phyloP scores from a whole-genome alignment of 2,329 filamentous ascomycete species.

The Lachnellula cervina region DNA sequence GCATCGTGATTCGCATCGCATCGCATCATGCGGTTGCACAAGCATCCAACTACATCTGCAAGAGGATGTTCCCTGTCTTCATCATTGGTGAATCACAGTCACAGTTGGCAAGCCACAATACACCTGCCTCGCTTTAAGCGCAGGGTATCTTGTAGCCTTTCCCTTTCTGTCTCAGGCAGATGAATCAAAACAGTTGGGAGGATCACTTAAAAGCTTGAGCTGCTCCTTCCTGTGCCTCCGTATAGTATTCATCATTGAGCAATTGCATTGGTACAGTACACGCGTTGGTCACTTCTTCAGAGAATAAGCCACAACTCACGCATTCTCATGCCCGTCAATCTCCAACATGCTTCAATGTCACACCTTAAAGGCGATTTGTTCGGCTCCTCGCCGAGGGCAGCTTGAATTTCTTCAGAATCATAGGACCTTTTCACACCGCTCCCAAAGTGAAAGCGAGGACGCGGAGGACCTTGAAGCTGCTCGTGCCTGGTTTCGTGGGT shows the following conservation, averaged over 20 bases:
- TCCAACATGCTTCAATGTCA: conserved; percentile 6
- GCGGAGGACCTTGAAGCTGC: conserved; percentile 25
- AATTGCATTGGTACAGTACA: neutral
- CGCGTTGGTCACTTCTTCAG: neutral
- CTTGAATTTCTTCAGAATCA: conserved; percentile 5
- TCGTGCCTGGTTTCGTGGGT: conserved; percentile 27
- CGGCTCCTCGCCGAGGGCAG: conserved; percentile 3
- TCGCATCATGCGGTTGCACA: too few relatives aligned
- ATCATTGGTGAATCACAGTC: neutral
- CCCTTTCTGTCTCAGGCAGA: neutral
- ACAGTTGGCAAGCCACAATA: neutral
- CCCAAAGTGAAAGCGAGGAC: conserved; percentile 12
- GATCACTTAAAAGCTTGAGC: conserved; percentile 6
- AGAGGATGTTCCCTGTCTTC: too few relatives aligned
- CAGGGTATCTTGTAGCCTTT: neutral
- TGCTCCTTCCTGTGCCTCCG: neutral
- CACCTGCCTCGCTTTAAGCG: neutral
- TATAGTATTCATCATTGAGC: neutral
- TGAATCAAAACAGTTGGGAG: neutral
- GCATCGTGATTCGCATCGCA: too few relatives aligned
- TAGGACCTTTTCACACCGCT: conserved; percentile 19
- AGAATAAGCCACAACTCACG: neutral
- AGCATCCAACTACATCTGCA: too few relatives aligned
- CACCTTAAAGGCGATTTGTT: conserved; percentile 8
- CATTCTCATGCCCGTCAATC: neutral